phyloP scores from a whole-genome alignment of 2,329 filamentous ascomycete genomes.

The Epicoccum sorghinum region DNA sequence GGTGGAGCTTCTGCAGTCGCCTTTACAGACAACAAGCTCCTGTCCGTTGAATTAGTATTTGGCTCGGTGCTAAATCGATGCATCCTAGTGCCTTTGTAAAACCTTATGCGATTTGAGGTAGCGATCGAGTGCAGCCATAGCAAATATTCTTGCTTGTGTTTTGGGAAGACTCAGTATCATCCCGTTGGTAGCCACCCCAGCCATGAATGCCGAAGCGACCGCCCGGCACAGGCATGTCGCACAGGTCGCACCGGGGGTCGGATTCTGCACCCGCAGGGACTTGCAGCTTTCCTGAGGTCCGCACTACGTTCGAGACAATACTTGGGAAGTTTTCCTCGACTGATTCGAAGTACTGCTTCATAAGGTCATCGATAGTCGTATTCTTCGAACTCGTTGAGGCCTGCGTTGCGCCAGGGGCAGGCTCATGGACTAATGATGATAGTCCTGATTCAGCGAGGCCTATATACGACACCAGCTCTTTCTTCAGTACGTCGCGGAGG shows the following conservation, averaged over 20 bases:
- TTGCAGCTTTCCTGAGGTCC: constrained; percentile 83
- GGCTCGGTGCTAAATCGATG: no score
- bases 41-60: no score
- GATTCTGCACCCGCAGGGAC: constrained; percentile 46
- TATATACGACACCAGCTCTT: constrained; percentile 75
- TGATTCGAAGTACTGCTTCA: constrained; percentile 84
- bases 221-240: constrained; percentile 69
- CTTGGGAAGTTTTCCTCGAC: constrained; percentile 87
- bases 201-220: constrained; percentile 68
- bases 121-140: constrained; percentile 74
- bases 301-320: constrained; percentile 93
- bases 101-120: constrained; percentile 19
- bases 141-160: constrained; percentile 56
- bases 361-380: constrained; percentile 87
- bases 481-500: constrained; percentile 81
- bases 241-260: constrained; percentile 65
- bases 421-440: constrained; percentile 43
- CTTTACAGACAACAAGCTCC: no score
- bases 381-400: constrained; percentile 69
- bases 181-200: constrained; percentile 63
- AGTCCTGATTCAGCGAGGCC: constrained; percentile 61
- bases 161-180: constrained; percentile 33
- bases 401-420: constrained; percentile 30
- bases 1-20: no score
- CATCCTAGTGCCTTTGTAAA: no score